Percentiles rank a stretch among this genome's conserved stretches.
Evolutionary conservation across 2,329 filamentous ascomycete species (phyloP).

Genomic region (Diaporthe ilicicola): DNA sequence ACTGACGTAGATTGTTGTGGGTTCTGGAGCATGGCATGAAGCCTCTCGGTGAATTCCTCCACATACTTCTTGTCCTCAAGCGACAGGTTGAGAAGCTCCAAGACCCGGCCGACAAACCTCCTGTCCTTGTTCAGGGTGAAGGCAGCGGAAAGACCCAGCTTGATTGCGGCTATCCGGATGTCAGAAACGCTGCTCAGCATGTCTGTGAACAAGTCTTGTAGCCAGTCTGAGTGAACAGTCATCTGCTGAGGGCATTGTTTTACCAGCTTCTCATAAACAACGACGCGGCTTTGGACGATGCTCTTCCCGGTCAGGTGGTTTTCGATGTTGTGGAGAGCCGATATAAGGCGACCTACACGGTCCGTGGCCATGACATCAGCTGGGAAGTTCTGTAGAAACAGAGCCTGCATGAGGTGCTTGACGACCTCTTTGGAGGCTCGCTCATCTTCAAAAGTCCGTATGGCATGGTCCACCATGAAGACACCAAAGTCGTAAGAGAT

Average conservation of each 20-base stretch:
- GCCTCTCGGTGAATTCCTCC: conserved; percentile 71
- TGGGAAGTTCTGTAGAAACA: conserved; percentile 82
- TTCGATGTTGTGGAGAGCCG: conserved; percentile 76
- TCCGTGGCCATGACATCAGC: conserved; percentile 76
- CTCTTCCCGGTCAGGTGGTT: conserved; percentile 81
- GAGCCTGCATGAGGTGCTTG: conserved; percentile 80
- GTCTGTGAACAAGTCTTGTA: conserved; percentile 82
- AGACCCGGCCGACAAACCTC: conserved; percentile 71
- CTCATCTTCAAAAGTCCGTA: conserved; percentile 75
- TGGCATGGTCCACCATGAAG: conserved; percentile 83
- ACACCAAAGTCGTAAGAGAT: conserved; percentile 81
- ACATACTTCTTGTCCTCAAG: conserved; percentile 72
- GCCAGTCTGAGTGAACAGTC: conserved; percentile 77
- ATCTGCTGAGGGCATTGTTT: conserved; percentile 77
- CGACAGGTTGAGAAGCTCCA: conserved; percentile 67
- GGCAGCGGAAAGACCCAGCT: conserved; percentile 76
- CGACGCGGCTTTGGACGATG: conserved; percentile 78
- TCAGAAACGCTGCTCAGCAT: conserved; percentile 83
- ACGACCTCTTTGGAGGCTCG: conserved; percentile 78
- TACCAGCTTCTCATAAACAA: conserved; percentile 81
- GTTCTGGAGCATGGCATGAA: conserved; percentile 74
- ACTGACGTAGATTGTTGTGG: conserved; percentile 71
- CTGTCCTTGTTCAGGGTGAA: conserved; percentile 75
- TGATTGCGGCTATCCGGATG: conserved; percentile 77
- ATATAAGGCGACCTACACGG: conserved; percentile 75